Evolutionary conservation across 2,329 filamentous ascomycete species (phyloP), one percentile per base, ranked within the genome.

Genomic region (Zarea fungicola): DNA sequence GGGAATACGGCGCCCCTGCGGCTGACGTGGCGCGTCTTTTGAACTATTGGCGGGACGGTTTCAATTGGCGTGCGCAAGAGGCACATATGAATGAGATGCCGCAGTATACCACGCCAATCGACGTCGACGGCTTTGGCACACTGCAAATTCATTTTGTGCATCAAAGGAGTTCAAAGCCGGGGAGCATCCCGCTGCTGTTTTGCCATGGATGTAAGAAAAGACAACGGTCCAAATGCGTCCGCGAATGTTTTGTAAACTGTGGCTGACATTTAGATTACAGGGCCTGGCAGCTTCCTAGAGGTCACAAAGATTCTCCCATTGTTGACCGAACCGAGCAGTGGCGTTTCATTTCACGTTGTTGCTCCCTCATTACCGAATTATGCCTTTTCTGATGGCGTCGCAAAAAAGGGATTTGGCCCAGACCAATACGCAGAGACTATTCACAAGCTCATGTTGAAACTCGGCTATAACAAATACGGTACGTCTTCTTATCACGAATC

Each of bases 241-340:
- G n/a, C n/a, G n/a, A n/a, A n/a, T n/a, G n/a, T n/a, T n/a, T n/a
- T n/a, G n/a, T n/a, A n/a, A n/a, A n/a, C n/a, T n/a, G n/a, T n/a
- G n/a, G n/a, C n/a, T n/a, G n/a, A n/a, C n/a, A n/a, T n/a, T n/a
- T n/a, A n/a, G n/a, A n/a, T n/a, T n/a, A n/a, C 23, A 66, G 64
- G 81, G 79, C 85, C 85, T 0, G 85, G 85, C 1, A 83, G 77
- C 54, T 87, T 86, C 59, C 60, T 85, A 40, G 84, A 89, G 64
- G 81, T 80, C 2, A 65, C 68, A 18, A 87, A 85, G 58, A 66
- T 88, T 39, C 67, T 89, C 6, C 72, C 71, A 1, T 64, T 72
- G 0, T 63, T 78, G 13, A 63, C 64, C 0, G 59, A 65, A 3
- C 28, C 66, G 58, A 11, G 55, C 16, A 23, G 64, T 55, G 43